Percentiles rank a stretch among this genome's conserved stretches.
These are phyloP conservation scores for Colletotrichum sp. DNA, from an alignment of 2,329 filamentous ascomycete species.

Conservation along the genomic window DNA sequence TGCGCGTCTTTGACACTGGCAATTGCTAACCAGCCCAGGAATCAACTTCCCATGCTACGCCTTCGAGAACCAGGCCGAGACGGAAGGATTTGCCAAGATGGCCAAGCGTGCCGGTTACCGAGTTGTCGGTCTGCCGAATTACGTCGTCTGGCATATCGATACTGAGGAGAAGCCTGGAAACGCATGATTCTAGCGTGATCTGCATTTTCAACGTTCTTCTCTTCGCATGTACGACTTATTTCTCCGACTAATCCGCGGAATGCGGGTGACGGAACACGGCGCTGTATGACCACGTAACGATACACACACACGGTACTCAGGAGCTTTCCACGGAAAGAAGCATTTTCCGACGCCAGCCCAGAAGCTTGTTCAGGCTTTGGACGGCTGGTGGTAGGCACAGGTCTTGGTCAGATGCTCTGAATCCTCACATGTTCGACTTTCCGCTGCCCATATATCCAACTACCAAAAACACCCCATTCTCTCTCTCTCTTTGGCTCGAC, in stretches of 20 bases:
- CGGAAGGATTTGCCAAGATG: slow-evolving; percentile 99
- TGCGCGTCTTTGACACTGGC: not conserved
- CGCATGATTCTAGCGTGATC: slow-evolving; percentile 36
- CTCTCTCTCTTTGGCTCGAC: not conserved
- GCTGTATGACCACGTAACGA: slow-evolving; percentile 21
- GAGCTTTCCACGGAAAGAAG: slow-evolving; percentile 14
- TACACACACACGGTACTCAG: slow-evolving; percentile 12
- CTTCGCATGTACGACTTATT: slow-evolving; percentile 21
- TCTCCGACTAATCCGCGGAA: slow-evolving; percentile 19
- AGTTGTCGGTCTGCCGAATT: slow-evolving; percentile 92
- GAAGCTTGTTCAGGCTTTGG: slow-evolving; percentile 2
- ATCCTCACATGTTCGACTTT: slow-evolving; percentile 8
- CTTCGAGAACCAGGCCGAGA: slow-evolving; percentile 99
- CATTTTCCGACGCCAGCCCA: slow-evolving; percentile 8
- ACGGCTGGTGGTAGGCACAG: not conserved
- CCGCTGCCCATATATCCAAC: slow-evolving; percentile 6
- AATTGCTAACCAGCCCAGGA: slow-evolving; percentile 52
- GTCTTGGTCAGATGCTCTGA: not conserved
- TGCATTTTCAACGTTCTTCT: not conserved
- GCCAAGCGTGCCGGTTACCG: slow-evolving; percentile 93
- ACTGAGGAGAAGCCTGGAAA: slow-evolving; percentile 95
- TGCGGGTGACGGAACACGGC: slow-evolving; percentile 20
- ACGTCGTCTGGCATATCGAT: slow-evolving; percentile 98
- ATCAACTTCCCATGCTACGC: slow-evolving; percentile 98
- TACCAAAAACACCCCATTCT: not conserved